Evolutionary conservation across 495 filamentous ascomycete genomes (phyloP).

Genomic region (Bryoglossum gracile): DNA sequence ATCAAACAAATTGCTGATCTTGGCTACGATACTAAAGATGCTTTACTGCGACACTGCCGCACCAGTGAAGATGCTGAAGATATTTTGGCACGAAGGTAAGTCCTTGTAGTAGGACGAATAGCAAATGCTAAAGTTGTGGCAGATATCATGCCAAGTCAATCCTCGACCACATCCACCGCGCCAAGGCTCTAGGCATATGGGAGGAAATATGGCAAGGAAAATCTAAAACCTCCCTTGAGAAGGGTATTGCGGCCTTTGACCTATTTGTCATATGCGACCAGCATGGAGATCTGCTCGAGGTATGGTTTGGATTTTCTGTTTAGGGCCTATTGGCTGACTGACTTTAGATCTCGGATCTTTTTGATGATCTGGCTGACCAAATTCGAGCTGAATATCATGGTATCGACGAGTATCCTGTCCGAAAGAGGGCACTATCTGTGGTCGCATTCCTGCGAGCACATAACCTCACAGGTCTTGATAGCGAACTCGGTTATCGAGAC

Average conservation of each 20-base stretch:
- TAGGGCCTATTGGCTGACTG: conserved; percentile 11
- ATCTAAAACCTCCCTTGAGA: conserved; percentile 59
- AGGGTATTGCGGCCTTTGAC: conserved; percentile 70
- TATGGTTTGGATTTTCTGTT: conserved; percentile 24
- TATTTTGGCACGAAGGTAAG: conserved; percentile 71
- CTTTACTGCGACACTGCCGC: conserved; percentile 57
- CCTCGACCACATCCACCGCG: conserved; percentile 73
- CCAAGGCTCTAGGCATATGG: conserved; percentile 73
- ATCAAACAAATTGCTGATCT: conserved; percentile 58
- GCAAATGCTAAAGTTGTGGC: no score
- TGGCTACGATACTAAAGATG: conserved; percentile 88
- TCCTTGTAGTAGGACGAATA: no score
- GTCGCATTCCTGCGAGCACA: conserved; percentile 57
- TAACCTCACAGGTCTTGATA: conserved; percentile 59
- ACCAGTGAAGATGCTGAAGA: conserved; percentile 58
- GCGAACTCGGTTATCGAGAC: conserved; percentile 61
- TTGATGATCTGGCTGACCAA: conserved; percentile 54
- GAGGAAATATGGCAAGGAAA: conserved; percentile 43
- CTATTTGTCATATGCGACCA: conserved; percentile 72
- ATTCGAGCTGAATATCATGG: conserved; percentile 44
- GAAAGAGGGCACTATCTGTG: conserved; percentile 59
- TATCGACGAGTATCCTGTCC: conserved; percentile 45
- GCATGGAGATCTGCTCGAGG: conserved; percentile 65
- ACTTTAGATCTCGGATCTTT: conserved; percentile 45
- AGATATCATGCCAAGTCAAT: conserved; percentile 71